phyloP scores from a whole-genome alignment of 163 green algal genomes.

The Scenedesmus sp. region DNA sequence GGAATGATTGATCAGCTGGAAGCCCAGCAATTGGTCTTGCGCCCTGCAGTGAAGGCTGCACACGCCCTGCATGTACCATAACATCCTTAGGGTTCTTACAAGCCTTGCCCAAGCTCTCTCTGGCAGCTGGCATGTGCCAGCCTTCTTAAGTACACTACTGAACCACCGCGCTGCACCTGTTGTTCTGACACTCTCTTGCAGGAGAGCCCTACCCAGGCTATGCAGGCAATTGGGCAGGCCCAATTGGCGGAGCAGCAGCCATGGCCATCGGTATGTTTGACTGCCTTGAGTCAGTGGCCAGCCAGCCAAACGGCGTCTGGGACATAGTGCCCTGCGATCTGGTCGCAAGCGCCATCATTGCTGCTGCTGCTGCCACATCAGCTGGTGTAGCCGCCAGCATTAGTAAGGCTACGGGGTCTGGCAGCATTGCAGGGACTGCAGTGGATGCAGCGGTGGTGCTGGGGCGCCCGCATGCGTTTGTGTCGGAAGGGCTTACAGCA shows the following conservation, averaged over 20 bases:
- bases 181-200: constrained; percentile 3
- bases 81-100: too few relatives aligned
- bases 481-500: neutral
- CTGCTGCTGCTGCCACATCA: constrained; percentile 53
- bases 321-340: constrained; percentile 74
- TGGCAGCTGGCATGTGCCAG: too few relatives aligned
- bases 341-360: constrained; percentile 68
- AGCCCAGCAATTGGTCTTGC: too few relatives aligned
- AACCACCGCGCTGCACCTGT: too few relatives aligned
- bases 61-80: too few relatives aligned
- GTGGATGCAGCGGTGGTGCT: constrained; percentile 9
- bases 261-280: constrained; percentile 70
- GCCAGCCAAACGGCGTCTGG: constrained; percentile 53
- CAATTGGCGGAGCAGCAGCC: constrained; percentile 58
- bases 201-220: constrained; percentile 72
- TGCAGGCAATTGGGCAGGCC: constrained; percentile 74
- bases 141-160: too few relatives aligned
- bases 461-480: constrained; percentile 15
- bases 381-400: constrained; percentile 15
- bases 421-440: neutral
- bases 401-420: neutral
- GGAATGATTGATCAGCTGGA: too few relatives aligned
- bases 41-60: too few relatives aligned
- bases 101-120: too few relatives aligned
- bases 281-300: constrained; percentile 41